A percentile compares a stretch with the other conserved stretches of the same genome.
Evolutionary conservation across 2,329 filamentous ascomycete species (phyloP).

Genomic region (Aspergillus sp.): DNA sequence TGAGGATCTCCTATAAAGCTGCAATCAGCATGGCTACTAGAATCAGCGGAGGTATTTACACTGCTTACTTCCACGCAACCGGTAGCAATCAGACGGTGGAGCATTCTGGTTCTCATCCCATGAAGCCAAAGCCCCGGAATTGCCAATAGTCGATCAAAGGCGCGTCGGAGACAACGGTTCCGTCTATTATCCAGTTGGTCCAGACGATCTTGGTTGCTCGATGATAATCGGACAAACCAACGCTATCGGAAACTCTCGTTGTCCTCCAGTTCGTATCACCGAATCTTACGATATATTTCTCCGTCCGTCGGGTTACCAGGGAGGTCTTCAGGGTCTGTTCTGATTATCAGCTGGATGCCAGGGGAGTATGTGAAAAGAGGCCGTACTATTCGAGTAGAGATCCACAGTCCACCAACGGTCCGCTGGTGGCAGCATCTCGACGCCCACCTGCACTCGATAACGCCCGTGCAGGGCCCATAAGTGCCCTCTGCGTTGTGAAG

Average conservation of each 20-base stretch:
- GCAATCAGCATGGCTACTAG: background rate
- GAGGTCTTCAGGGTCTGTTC: conserved; percentile 10
- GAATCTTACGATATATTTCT: conserved; percentile 12
- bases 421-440: conserved; percentile 16
- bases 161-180: conserved; percentile 6
- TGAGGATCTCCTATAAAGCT: conserved; percentile 19
- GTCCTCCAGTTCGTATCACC: conserved; percentile 8
- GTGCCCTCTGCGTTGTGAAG: background rate
- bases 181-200: conserved; percentile 4
- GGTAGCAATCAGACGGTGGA: conserved; percentile 15
- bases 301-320: conserved; percentile 9
- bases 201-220: conserved; percentile 11
- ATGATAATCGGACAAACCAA: conserved; percentile 10
- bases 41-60: background rate
- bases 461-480: conserved; percentile 25
- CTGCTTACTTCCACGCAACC: conserved; percentile 15
- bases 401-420: conserved; percentile 30
- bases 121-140: conserved; percentile 11
- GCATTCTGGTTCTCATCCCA: conserved; percentile 14
- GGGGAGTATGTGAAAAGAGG: background rate
- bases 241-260: conserved; percentile 2
- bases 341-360: background rate
- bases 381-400: conserved; percentile 25
- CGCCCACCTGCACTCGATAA: conserved; percentile 18
- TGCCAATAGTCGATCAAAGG: conserved; percentile 11